A percentile compares a stretch with the other conserved stretches of the same genome.
phyloP scores from a whole-genome alignment of 176 grass and related monocot species.

The Oropetium thomaeum region DNA sequence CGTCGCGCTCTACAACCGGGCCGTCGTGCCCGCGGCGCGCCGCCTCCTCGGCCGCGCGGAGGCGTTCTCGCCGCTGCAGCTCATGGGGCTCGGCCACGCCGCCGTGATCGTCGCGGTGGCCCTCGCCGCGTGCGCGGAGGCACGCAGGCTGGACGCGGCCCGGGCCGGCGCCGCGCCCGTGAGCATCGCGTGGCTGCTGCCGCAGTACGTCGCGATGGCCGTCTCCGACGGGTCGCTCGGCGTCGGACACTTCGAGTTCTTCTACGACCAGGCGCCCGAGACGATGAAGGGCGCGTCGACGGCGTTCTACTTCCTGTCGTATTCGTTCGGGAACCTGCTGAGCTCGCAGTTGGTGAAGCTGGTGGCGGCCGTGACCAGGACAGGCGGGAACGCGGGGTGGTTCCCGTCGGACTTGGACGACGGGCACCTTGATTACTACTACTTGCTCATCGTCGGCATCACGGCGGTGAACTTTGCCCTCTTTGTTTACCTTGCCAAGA shows the following conservation, averaged over 20 bases:
- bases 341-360: slow-evolving; percentile 41
- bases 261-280: slow-evolving; percentile 50
- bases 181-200: slow-evolving; percentile 43
- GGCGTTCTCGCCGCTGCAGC: slow-evolving; percentile 31
- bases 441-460: slow-evolving; percentile 14
- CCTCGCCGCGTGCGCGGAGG: slow-evolving; percentile 25
- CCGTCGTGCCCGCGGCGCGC: background rate
- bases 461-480: slow-evolving; percentile 9
- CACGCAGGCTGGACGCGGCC: background rate
- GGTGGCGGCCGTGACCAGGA: slow-evolving; percentile 21
- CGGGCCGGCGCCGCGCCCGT: background rate
- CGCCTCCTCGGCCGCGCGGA: background rate
- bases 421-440: slow-evolving; percentile 40
- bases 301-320: slow-evolving; percentile 37
- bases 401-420: slow-evolving; percentile 32
- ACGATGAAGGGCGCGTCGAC: slow-evolving; percentile 29
- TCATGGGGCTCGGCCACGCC: slow-evolving; percentile 38
- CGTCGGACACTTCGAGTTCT: slow-evolving; percentile 45
- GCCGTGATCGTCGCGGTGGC: background rate
- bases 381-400: slow-evolving; percentile 19
- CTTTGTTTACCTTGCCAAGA: slow-evolving; percentile 28
- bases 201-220: slow-evolving; percentile 39
- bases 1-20: slow-evolving; percentile 20
- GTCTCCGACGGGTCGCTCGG: slow-evolving; percentile 27
- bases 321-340: slow-evolving; percentile 29